phyloP scores from a whole-genome alignment of 2,329 filamentous ascomycete genomes.

The Endothia cerciana region DNA sequence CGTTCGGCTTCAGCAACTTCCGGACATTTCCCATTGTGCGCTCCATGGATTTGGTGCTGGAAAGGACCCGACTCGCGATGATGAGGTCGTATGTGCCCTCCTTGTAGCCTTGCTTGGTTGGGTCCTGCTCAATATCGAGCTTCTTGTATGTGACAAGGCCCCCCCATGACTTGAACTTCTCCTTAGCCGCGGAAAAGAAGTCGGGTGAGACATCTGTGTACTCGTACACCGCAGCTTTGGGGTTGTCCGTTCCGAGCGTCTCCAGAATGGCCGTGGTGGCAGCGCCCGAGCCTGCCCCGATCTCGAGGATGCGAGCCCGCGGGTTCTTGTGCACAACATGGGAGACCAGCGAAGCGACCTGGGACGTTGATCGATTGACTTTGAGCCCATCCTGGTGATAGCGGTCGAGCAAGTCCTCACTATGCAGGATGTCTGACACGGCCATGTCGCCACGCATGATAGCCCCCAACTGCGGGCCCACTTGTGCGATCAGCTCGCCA shows the following conservation, averaged over 20 bases:
- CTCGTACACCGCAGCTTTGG: conserved; percentile 27
- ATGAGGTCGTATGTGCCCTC: conserved; percentile 38
- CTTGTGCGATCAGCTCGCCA: conserved; percentile 36
- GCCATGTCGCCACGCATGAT: conserved; percentile 39
- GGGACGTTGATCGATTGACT: conserved; percentile 32
- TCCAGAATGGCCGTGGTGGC: conserved; percentile 22
- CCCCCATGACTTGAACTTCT: conserved; percentile 35
- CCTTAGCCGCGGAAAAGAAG: conserved; percentile 33
- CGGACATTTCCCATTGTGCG: conserved; percentile 35
- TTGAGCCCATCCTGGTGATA: conserved; percentile 39
- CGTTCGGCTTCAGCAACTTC: conserved; percentile 41
- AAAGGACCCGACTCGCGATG: conserved; percentile 39
- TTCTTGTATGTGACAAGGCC: conserved; percentile 36
- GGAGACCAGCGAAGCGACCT: conserved; percentile 33
- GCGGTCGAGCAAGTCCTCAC: conserved; percentile 39
- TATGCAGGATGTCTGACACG: conserved; percentile 40
- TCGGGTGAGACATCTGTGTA: conserved; percentile 28
- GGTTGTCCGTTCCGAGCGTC: conserved; percentile 17
- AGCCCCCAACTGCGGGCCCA: conserved; percentile 38
- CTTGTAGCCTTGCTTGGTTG: conserved; percentile 38
- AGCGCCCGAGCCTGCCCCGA: conserved; percentile 25
- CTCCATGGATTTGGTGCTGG: conserved; percentile 34
- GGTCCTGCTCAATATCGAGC: conserved; percentile 37
- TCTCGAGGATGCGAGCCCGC: conserved; percentile 22
- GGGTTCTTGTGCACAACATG: conserved; percentile 35